phyloP scores from a whole-genome alignment of 2,329 filamentous ascomycete species.

The Ambrosiella xylebori region DNA sequence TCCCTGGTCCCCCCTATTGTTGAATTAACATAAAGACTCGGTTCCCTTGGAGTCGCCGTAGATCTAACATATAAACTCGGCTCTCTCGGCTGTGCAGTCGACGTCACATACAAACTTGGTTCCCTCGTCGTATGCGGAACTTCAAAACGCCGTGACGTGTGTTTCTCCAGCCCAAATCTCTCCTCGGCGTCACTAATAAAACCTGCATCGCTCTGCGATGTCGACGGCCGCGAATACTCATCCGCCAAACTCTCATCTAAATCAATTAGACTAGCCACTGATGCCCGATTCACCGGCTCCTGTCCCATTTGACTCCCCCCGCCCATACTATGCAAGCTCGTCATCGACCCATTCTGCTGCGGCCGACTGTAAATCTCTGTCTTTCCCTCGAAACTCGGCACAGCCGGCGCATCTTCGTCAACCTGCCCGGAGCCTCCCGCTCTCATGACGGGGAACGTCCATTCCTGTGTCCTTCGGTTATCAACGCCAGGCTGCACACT shows the following conservation, averaged over 20 bases:
- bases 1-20: not conserved
- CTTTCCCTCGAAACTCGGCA: not conserved
- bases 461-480: slow-evolving; percentile 27
- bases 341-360: slow-evolving; percentile 2
- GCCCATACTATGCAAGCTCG: not conserved
- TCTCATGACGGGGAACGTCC: slow-evolving; percentile 27
- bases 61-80: slow-evolving; percentile 7
- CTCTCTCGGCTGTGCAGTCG: slow-evolving; percentile 1
- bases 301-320: not conserved
- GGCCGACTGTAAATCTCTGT: slow-evolving; percentile 12
- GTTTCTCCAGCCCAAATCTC: slow-evolving; percentile 14
- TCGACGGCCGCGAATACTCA: slow-evolving; percentile 12
- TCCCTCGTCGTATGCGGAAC: slow-evolving; percentile 8
- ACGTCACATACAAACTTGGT: slow-evolving; percentile 10
- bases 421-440: slow-evolving; percentile 5
- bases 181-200: slow-evolving; percentile 13
- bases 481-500: slow-evolving; percentile 10
- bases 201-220: slow-evolving; percentile 14
- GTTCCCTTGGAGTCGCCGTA: slow-evolving; percentile 3
- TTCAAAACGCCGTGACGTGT: slow-evolving; percentile 10
- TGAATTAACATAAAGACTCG: slow-evolving; percentile 6
- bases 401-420: slow-evolving; percentile 7
- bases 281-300: slow-evolving; percentile 19
- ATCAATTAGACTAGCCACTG: slow-evolving; percentile 22
- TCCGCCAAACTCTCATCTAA: slow-evolving; percentile 18